Conservation (phyloP, 2,329 filamentous ascomycete species). For the Trichoderma guizhouense region DNA sequence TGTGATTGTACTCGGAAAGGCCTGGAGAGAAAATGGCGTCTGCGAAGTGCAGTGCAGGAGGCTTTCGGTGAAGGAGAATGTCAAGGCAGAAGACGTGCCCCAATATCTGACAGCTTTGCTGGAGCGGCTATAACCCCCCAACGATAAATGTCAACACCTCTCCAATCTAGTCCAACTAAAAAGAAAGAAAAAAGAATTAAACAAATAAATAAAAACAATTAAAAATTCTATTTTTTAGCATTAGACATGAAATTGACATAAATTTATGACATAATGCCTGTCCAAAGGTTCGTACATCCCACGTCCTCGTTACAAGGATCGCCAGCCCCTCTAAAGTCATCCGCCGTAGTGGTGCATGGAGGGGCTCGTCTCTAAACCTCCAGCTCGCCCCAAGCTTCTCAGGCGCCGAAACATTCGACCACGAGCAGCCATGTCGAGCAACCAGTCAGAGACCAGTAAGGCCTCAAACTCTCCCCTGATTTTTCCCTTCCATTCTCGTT, state of each 20-base stretch:
- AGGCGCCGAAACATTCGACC: not conserved
- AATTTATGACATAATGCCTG: not conserved
- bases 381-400: constrained; percentile 6
- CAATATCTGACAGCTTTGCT: constrained; percentile 46
- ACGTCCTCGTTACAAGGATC: constrained; percentile 31
- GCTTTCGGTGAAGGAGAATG: constrained; percentile 58
- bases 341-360: constrained; percentile 27
- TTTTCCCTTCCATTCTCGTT: not conserved
- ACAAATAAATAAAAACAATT: not conserved
- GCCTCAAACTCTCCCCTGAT: not conserved
- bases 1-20: constrained; percentile 71
- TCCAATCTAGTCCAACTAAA: not conserved
- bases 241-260: not conserved
- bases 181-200: not conserved
- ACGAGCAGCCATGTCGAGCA: constrained; percentile 32
- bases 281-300: not conserved
- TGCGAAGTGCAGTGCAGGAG: constrained; percentile 78
- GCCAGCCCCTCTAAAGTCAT: constrained; percentile 33
- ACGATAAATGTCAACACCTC: not conserved
- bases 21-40: constrained; percentile 56
- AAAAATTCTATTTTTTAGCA: not conserved
- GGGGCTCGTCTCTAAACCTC: constrained; percentile 22
- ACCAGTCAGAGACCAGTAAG: constrained; percentile 35
- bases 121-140: constrained; percentile 42
- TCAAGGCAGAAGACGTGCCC: constrained; percentile 45